Conservation (phyloP, 257 asterid species). For the Parsonsia alboflavescens region DNA sequence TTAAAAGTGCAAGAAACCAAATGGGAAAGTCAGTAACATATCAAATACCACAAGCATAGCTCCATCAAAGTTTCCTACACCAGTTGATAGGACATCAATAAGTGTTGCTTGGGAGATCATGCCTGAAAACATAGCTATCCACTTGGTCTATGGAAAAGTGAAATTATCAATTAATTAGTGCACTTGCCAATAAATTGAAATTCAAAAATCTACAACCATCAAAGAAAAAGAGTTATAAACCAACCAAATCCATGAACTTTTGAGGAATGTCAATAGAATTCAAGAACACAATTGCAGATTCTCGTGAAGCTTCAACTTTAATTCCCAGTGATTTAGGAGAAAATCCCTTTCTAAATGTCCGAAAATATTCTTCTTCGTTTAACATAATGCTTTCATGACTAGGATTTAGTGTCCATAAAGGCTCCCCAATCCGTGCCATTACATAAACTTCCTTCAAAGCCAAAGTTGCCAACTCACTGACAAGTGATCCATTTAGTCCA, state of each 20-base stretch:
- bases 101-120: background rate
- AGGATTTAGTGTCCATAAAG: background rate
- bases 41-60: background rate
- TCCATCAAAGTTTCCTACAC: background rate
- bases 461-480: background rate
- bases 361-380: constrained; percentile 39
- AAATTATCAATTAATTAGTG: background rate
- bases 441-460: background rate
- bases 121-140: background rate
- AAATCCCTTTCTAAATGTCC: constrained; percentile 35
- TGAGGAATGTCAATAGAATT: constrained; percentile 46
- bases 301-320: constrained; percentile 49
- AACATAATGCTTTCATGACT: background rate
- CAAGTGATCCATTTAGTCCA: background rate
- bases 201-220: background rate
- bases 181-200: background rate
- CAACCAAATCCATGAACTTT: constrained; percentile 56
- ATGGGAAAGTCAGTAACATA: background rate
- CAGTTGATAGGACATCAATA: background rate
- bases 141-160: background rate
- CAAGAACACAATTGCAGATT: constrained; percentile 44
- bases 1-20: background rate
- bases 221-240: background rate
- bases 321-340: constrained; percentile 47
- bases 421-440: background rate